Percentiles rank a stretch among this genome's conserved stretches.
phyloP scores from a whole-genome alignment of 805 yeast species.

The Candida sanyiensis region DNA sequence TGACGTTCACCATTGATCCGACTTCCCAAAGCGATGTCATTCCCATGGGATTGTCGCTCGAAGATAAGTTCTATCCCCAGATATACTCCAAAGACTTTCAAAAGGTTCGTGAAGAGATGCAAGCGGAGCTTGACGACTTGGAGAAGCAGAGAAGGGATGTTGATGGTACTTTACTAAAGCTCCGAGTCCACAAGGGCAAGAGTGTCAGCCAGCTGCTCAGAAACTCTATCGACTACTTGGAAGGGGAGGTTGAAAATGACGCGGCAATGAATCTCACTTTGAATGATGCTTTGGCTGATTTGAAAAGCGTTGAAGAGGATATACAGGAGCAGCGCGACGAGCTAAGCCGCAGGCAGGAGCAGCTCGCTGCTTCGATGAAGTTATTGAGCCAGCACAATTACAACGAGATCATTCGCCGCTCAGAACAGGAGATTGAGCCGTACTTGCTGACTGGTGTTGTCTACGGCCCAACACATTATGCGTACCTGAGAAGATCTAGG shows the following conservation, averaged over 20 bases:
- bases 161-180: constrained; percentile 17
- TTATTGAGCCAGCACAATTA: constrained; percentile 24
- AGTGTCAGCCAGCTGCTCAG: constrained; percentile 23
- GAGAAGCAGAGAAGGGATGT: constrained; percentile 17
- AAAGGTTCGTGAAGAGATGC: constrained; percentile 9
- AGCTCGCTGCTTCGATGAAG: constrained; percentile 15
- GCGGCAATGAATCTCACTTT: background rate
- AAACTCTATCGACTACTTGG: constrained; percentile 25
- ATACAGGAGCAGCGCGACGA: constrained; percentile 8
- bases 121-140: background rate
- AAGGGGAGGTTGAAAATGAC: constrained; percentile 2
- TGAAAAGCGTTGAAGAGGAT: constrained; percentile 16
- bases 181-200: constrained; percentile 31
- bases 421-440: constrained; percentile 28
- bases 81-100: constrained; percentile 29
- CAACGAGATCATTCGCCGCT: constrained; percentile 21
- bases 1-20: constrained; percentile 30
- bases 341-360: constrained; percentile 6
- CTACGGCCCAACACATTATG: constrained; percentile 28
- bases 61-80: constrained; percentile 35
- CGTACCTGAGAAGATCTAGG: constrained; percentile 21
- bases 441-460: constrained; percentile 35
- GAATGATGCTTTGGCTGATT: constrained; percentile 20
- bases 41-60: constrained; percentile 29
- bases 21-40: constrained; percentile 9